Conservation (phyloP, 139 green algal species). For the Eudorina sp. region DNA sequence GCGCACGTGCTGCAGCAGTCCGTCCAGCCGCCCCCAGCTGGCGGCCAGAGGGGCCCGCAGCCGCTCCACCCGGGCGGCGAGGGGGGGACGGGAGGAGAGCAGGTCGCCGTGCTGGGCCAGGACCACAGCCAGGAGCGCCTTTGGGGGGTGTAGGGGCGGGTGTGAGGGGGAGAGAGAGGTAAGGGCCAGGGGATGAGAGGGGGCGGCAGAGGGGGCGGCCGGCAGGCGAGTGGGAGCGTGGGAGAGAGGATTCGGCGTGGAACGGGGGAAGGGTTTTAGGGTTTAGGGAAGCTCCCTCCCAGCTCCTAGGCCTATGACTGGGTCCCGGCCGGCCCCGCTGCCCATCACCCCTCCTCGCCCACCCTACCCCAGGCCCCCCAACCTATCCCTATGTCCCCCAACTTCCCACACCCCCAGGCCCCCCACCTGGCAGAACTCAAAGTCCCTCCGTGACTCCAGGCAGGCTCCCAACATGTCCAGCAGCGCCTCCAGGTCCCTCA, state of each 20-base stretch:
- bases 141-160: background rate
- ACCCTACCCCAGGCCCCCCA: too few relatives aligned
- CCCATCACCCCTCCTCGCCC: too few relatives aligned
- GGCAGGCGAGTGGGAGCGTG: too few relatives aligned
- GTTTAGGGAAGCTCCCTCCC: too few relatives aligned
- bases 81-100: constrained; percentile 63
- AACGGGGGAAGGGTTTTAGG: background rate
- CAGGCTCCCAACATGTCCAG: constrained; percentile 71
- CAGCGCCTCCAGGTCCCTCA: constrained; percentile 73
- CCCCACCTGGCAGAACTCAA: constrained; percentile 83
- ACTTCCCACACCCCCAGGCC: background rate
- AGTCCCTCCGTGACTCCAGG: constrained; percentile 66
- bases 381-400: background rate
- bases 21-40: constrained; percentile 79
- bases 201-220: background rate
- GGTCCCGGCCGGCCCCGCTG: too few relatives aligned
- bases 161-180: background rate
- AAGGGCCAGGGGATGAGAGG: background rate
- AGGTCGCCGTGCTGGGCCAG: constrained; percentile 72
- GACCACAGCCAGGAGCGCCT: constrained; percentile 12
- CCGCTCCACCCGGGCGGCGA: constrained; percentile 54
- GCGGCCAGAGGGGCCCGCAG: constrained; percentile 62
- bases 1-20: constrained; percentile 72
- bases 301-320: too few relatives aligned
- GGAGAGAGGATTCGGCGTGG: background rate